phyloP scores from a whole-genome alignment of 2,329 filamentous ascomycete genomes.

The Alternaria sp. region DNA sequence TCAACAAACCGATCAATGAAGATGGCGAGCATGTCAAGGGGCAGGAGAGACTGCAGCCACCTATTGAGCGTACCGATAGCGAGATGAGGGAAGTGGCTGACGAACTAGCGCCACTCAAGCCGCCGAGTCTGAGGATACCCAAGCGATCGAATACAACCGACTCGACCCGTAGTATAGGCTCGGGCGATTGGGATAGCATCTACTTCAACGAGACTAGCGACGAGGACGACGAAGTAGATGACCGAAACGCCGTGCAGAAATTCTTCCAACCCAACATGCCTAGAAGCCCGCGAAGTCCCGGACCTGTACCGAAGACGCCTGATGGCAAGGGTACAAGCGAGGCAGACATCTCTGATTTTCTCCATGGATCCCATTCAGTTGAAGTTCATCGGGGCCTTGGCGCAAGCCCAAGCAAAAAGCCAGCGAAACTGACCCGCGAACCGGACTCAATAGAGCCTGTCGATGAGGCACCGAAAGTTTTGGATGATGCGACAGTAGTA shows the following conservation, averaged over 20 bases:
- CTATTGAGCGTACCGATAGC: slow-evolving; percentile 54
- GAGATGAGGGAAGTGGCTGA: slow-evolving; percentile 59
- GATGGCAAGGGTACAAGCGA: slow-evolving; percentile 46
- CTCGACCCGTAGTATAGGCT: slow-evolving; percentile 48
- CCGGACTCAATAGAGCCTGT: slow-evolving; percentile 43
- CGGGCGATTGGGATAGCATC: slow-evolving; percentile 58
- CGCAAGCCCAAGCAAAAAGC: slow-evolving; percentile 30
- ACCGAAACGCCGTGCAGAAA: slow-evolving; percentile 48
- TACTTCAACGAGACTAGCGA: slow-evolving; percentile 60
- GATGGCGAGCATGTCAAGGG: slow-evolving; percentile 72
- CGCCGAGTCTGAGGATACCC: slow-evolving; percentile 30
- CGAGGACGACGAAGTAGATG: slow-evolving; percentile 56
- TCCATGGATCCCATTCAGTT: slow-evolving; percentile 35
- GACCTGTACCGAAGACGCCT: slow-evolving; percentile 25
- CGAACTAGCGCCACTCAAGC: slow-evolving; percentile 48
- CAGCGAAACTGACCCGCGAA: slow-evolving; percentile 24
- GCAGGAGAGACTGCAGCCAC: slow-evolving; percentile 50
- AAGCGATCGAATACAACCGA: slow-evolving; percentile 37
- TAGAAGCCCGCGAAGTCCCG: slow-evolving; percentile 26
- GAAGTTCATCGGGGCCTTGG: slow-evolving; percentile 53
- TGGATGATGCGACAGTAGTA: slow-evolving; percentile 24
- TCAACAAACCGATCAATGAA: slow-evolving; percentile 63
- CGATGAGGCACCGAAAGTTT: slow-evolving; percentile 21
- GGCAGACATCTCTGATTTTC: slow-evolving; percentile 52
- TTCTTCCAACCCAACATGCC: slow-evolving; percentile 43